Base-by-base conservation (phyloP, 805 yeast species). In the Kuraishia floccosa region DNA sequence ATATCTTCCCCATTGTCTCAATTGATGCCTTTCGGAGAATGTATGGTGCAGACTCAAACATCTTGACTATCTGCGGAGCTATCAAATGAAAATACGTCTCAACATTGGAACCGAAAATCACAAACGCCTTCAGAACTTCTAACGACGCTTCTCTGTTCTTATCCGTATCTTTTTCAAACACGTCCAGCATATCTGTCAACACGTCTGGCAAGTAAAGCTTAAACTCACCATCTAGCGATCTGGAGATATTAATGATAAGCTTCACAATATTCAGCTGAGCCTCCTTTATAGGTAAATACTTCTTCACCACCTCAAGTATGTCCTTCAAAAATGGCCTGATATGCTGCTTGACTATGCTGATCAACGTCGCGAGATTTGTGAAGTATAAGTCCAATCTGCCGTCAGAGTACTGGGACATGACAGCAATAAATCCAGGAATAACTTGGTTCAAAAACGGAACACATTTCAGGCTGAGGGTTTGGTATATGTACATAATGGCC, bases 221-320 rank as follows among this genome's bases (percentile, higher is more conserved):
- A 59, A 91, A 91, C 47, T 91, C 98, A 6, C 94, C 93, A 35
- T 85, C 94, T 30, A 91, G 59, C 0, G 96, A 86, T 31, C 69
- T 72, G 0, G 96, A 82, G 19, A 91, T 72, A 3, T 86, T 72
- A 47, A 89, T 96, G 15, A 87, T 72, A 21, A 89, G 68, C 16
- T 76, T 72, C 24, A 91, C 72, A 15, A 89, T 79, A 0, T 87
- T 80, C 3, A 76, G 76, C 46, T 87, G 94, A 28, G 87, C 58
- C 33, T 75, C 59, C 17, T 56, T 64, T 13, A 74, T 67, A 3
- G 56, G 47, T 52, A 86, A 87, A 38, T 76, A 84, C 38, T 84
- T 93, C 37, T 72, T 72, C 31, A 89, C 72, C 1, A 82, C 73
- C 3, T 58, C 72, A 44, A 86, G 83, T 6, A 93, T 76, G 24